phyloP scores from a whole-genome alignment of 305 asterid genomes.

The Fraxinus velutina region DNA sequence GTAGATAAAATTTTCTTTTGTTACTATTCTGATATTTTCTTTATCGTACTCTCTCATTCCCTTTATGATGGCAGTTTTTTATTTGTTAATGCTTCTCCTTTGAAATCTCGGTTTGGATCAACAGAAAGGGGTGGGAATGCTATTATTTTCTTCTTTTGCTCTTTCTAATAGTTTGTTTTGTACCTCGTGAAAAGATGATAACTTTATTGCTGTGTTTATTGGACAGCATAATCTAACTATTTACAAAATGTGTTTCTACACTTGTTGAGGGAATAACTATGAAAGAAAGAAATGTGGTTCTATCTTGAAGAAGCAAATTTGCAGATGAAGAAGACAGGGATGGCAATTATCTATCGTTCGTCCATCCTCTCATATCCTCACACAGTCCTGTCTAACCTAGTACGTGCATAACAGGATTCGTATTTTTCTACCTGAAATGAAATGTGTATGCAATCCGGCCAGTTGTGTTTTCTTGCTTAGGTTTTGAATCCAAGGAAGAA shows the following conservation, averaged over 20 bases:
- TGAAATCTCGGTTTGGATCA: neutral
- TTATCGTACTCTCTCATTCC: neutral
- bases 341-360: neutral
- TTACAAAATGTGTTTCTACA: neutral
- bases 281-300: neutral
- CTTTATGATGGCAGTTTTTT: neutral
- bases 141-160: neutral
- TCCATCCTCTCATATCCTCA: constrained; percentile 22
- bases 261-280: neutral
- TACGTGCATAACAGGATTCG: neutral
- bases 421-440: neutral
- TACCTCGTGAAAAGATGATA: neutral
- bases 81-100: neutral
- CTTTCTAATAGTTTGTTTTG: neutral
- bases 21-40: neutral
- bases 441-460: neutral
- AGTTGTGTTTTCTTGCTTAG: neutral
- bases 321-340: constrained; percentile 5
- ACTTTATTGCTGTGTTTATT: neutral
- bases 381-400: neutral
- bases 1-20: neutral
- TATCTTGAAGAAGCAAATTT: neutral
- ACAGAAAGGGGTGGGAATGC: neutral
- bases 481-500: constrained; percentile 28
- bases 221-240: neutral